These are phyloP conservation scores for Plantago coronopus DNA, from an alignment of 305 asterid species.

Conservation along the genomic window DNA sequence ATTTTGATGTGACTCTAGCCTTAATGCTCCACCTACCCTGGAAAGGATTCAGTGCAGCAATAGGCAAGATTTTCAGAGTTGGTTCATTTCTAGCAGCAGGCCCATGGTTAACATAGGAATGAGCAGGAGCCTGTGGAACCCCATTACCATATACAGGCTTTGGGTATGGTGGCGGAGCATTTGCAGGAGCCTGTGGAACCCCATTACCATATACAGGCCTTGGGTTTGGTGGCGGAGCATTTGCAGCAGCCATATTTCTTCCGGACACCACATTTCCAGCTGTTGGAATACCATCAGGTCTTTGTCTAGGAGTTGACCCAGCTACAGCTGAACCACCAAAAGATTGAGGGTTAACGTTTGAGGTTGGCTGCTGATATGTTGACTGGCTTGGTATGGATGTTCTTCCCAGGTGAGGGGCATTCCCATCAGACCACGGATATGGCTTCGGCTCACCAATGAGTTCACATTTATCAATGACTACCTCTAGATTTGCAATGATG, in stretches of 20 bases:
- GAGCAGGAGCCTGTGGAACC: constrained; percentile 40
- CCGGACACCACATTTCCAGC: constrained; percentile 38
- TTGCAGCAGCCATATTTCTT: constrained; percentile 34
- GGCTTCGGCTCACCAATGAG: constrained; percentile 62
- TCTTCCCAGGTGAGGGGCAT: constrained; percentile 35
- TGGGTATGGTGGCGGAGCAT: constrained; percentile 33
- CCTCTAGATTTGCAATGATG: constrained; percentile 61
- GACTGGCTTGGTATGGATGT: constrained; percentile 40
- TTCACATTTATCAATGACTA: constrained; percentile 53
- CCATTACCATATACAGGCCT: constrained; percentile 45
- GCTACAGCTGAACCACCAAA: constrained; percentile 20
- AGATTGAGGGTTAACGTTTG: constrained; percentile 30
- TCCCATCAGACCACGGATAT: constrained; percentile 37
- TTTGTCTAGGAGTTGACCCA: constrained; percentile 38
- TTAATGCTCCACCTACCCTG: constrained; percentile 91
- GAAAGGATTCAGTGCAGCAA: constrained; percentile 83
- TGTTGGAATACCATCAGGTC: constrained; percentile 35
- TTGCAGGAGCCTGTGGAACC: constrained; percentile 34
- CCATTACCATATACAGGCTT: constrained; percentile 45
- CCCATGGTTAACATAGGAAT: constrained; percentile 65
- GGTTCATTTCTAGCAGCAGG: constrained; percentile 86
- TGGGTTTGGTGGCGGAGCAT: constrained; percentile 33
- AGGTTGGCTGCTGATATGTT: constrained; percentile 36
- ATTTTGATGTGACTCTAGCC: constrained; percentile 85
- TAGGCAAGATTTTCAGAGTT: constrained; percentile 68